Evolutionary conservation across 2,329 filamentous ascomycete species (phyloP).

Genomic region (Acrodontium crateriforme): DNA sequence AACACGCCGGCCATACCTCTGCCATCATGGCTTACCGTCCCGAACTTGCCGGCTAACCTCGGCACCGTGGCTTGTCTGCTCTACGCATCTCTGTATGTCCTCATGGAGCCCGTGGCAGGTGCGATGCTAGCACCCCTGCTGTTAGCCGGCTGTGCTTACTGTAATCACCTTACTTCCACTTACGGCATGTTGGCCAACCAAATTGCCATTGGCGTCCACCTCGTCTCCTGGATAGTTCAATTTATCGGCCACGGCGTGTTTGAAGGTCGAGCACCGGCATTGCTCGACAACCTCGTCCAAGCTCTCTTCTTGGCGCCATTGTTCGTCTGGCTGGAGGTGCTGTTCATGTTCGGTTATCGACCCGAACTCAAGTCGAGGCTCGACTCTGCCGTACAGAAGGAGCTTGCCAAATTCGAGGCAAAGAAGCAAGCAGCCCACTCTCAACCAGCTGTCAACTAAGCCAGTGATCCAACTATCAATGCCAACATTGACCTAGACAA

Average conservation of each 20-base stretch:
- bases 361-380: slow-evolving; percentile 73
- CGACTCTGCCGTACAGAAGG: slow-evolving; percentile 58
- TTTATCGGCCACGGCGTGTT: slow-evolving; percentile 85
- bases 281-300: slow-evolving; percentile 84
- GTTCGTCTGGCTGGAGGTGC: slow-evolving; percentile 90
- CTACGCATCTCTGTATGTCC: slow-evolving; percentile 70
- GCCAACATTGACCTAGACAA: too few relatives aligned
- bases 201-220: slow-evolving; percentile 54
- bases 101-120: slow-evolving; percentile 89
- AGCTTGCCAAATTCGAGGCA: slow-evolving; percentile 61
- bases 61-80: slow-evolving; percentile 44
- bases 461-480: too few relatives aligned
- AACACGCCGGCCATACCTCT: slow-evolving; percentile 42
- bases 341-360: slow-evolving; percentile 84
- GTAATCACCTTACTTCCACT: slow-evolving; percentile 58
- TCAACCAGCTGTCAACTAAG: too few relatives aligned
- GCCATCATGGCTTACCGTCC: slow-evolving; percentile 39
- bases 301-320: slow-evolving; percentile 86
- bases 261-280: slow-evolving; percentile 73
- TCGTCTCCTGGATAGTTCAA: slow-evolving; percentile 72
- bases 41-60: slow-evolving; percentile 45
- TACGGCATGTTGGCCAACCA: slow-evolving; percentile 47
- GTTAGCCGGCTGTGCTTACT: slow-evolving; percentile 57
- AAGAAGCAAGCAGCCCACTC: slow-evolving; percentile 43
- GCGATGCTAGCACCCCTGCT: slow-evolving; percentile 62